Conservation (phyloP, 768 basidiomycete species). For the Gymnopilus dilepis region DNA sequence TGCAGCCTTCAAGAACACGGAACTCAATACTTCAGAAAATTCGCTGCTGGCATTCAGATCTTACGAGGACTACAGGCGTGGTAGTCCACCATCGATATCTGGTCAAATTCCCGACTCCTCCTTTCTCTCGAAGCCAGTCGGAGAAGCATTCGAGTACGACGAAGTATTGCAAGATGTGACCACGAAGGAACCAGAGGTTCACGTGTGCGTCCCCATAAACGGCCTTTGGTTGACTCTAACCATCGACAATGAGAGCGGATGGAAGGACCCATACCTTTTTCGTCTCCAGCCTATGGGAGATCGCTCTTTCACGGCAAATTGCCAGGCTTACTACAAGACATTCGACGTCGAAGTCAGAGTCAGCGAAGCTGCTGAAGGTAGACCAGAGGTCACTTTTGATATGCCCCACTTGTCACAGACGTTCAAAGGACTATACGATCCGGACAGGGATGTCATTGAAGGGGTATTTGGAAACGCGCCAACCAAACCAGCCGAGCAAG, state of each 20-base stretch:
- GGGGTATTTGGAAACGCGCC: not conserved
- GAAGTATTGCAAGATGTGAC: not conserved
- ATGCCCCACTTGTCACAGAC: not conserved
- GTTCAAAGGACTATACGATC: not conserved
- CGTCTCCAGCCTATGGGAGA: constrained; percentile 6
- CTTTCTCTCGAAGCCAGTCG: constrained; percentile 12
- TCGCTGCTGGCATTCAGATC: constrained; percentile 1
- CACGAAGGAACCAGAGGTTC: not conserved
- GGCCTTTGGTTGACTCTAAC: constrained; percentile 7
- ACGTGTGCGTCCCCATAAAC: not conserved
- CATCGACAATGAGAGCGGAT: not conserved
- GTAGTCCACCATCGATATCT: not conserved
- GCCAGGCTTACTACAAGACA: constrained; percentile 1
- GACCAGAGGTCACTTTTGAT: constrained; percentile 4
- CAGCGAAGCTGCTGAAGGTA: not conserved
- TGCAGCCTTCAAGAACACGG: constrained; percentile 9
- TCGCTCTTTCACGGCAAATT: constrained; percentile 6
- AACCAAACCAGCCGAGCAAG: no score
- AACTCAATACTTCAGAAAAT: constrained; percentile 7
- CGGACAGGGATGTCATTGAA: not conserved
- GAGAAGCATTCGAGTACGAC: constrained; percentile 1
- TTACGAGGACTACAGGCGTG: not conserved
- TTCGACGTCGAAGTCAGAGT: not conserved
- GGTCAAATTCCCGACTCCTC: not conserved
- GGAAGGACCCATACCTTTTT: constrained; percentile 2